phyloP scores from a whole-genome alignment of 2,329 filamentous ascomycete genomes.

The Colletotrichum phormii region DNA sequence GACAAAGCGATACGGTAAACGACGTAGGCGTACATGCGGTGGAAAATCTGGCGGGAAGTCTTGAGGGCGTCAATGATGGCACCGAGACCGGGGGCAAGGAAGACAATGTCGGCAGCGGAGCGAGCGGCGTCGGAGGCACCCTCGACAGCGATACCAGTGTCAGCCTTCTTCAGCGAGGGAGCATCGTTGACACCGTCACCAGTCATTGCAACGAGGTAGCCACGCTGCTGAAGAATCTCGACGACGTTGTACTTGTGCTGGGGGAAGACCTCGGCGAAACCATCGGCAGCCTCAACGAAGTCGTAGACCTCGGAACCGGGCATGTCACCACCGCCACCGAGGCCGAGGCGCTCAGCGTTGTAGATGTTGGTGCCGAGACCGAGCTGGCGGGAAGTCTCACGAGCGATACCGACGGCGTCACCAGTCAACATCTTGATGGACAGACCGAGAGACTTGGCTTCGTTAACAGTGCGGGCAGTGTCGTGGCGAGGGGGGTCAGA shows the following conservation, averaged over 20 bases:
- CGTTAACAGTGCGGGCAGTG: conserved; percentile 89
- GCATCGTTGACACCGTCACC: conserved; percentile 96
- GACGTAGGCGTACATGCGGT: conserved; percentile 96
- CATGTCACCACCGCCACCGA: conserved; percentile 92
- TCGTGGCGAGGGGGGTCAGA: conserved; percentile 92
- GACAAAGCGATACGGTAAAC: conserved; percentile 95
- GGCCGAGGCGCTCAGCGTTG: conserved; percentile 91
- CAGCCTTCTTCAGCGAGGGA: conserved; percentile 92
- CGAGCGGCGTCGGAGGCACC: conserved; percentile 91
- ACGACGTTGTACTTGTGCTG: conserved; percentile 96
- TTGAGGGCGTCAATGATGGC: conserved; percentile 94
- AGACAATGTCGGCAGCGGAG: conserved; percentile 93
- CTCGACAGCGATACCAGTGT: conserved; percentile 95
- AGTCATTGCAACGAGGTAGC: conserved; percentile 95
- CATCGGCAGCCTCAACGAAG: conserved; percentile 94
- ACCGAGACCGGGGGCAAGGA: conserved; percentile 90
- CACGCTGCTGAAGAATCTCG: conserved; percentile 92
- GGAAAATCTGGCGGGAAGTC: conserved; percentile 94
- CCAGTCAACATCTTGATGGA: conserved; percentile 97
- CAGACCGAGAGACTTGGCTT: conserved; percentile 87
- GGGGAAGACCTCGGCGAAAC: conserved; percentile 94
- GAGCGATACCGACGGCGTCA: conserved; percentile 92
- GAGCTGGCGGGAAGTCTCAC: conserved; percentile 90
- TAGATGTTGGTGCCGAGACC: conserved; percentile 94
- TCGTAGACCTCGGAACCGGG: conserved; percentile 94